Evolutionary conservation across 2,329 filamentous ascomycete species (phyloP).

Genomic region (Microdochium paspali): DNA sequence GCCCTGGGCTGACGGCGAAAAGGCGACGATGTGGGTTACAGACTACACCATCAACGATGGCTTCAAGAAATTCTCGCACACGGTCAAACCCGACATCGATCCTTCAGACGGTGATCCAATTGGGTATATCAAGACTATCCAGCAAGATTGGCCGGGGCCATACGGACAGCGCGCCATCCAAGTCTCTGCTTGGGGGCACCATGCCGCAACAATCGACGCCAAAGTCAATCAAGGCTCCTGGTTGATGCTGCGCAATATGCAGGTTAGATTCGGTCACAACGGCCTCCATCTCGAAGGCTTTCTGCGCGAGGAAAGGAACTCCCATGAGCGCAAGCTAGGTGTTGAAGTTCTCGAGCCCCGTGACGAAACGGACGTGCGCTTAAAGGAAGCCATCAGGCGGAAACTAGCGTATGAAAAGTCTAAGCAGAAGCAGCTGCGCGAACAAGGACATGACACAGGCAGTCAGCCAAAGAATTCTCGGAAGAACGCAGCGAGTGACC

Average conservation of each 20-base stretch:
- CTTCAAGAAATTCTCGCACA: slow-evolving; percentile 45
- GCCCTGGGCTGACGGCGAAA: slow-evolving; percentile 32
- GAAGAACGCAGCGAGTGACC: not conserved
- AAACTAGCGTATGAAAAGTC: slow-evolving; percentile 53
- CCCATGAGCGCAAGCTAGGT: slow-evolving; percentile 12
- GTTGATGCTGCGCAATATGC: slow-evolving; percentile 63
- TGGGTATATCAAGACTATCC: slow-evolving; percentile 34
- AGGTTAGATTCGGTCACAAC: slow-evolving; percentile 48
- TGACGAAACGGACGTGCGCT: slow-evolving; percentile 33
- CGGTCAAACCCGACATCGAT: slow-evolving; percentile 15
- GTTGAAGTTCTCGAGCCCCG: not conserved
- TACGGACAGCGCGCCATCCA: slow-evolving; percentile 63
- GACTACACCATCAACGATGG: slow-evolving; percentile 69
- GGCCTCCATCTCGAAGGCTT: slow-evolving; percentile 58
- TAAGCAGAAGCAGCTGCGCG: slow-evolving; percentile 5
- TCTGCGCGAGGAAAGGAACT: slow-evolving; percentile 50
- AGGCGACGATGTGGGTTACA: slow-evolving; percentile 60
- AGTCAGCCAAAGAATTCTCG: not conserved
- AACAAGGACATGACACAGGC: slow-evolving; percentile 18
- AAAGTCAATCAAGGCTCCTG: slow-evolving; percentile 50
- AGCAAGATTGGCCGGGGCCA: slow-evolving; percentile 59
- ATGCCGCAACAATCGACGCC: slow-evolving; percentile 48
- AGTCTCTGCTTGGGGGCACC: slow-evolving; percentile 60
- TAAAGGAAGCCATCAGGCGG: slow-evolving; percentile 51
- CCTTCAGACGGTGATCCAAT: slow-evolving; percentile 42